These are phyloP conservation scores for Citropsis articulata DNA, from an alignment of 345 rosid genomes.

Conservation along the genomic window DNA sequence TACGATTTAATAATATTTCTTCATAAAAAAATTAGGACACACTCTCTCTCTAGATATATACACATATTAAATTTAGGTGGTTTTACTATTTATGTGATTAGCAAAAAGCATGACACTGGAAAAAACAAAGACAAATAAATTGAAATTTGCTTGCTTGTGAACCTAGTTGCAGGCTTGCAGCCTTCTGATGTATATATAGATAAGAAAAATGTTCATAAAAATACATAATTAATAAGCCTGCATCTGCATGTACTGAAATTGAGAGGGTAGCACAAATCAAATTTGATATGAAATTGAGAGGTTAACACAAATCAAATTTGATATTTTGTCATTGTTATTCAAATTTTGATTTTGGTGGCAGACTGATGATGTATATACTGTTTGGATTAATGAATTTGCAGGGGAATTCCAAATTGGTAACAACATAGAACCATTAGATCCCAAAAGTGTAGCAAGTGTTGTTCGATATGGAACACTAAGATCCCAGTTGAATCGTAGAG, in stretches of 20 bases:
- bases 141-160: background rate
- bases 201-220: too few relatives aligned
- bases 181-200: too few relatives aligned
- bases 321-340: background rate
- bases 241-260: too few relatives aligned
- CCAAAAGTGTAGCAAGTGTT: conserved; percentile 51
- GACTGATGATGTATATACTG: background rate
- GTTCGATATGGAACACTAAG: conserved; percentile 50
- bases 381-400: conserved; percentile 18
- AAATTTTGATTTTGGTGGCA: background rate
- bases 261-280: background rate
- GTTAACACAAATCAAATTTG: background rate
- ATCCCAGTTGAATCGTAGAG: conserved; percentile 35
- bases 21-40: too few relatives aligned
- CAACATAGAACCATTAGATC: conserved; percentile 58
- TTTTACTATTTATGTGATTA: too few relatives aligned
- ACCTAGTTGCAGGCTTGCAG: too few relatives aligned
- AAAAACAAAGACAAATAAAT: too few relatives aligned
- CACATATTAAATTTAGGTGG: too few relatives aligned
- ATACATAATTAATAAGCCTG: too few relatives aligned
- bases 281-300: background rate
- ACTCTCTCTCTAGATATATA: too few relatives aligned
- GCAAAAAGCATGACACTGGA: too few relatives aligned
- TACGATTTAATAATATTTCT: too few relatives aligned
- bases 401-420: conserved; percentile 81